A percentile compares a stretch with the other conserved stretches of the same genome.
phyloP scores from a whole-genome alignment of 768 basidiomycete genomes.

The Fibroporia radiculosa region DNA sequence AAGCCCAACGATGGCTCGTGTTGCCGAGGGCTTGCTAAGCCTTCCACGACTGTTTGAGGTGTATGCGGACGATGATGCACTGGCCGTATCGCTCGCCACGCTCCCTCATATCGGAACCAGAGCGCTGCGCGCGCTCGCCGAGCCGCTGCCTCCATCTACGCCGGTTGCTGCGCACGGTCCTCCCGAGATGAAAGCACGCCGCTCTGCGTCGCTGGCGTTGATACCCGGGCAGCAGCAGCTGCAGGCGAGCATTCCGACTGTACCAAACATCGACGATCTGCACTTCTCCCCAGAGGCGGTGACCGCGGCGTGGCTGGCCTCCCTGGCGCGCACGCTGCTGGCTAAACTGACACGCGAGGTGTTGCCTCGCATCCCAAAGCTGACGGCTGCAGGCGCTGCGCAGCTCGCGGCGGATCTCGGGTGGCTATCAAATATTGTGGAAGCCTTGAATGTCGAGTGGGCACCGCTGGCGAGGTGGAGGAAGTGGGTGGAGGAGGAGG shows the following conservation, averaged over 20 bases:
- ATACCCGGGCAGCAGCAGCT: conserved; percentile 18
- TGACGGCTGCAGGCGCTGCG: conserved; percentile 63
- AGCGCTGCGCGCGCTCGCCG: conserved; percentile 38
- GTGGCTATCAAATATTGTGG: conserved; percentile 85
- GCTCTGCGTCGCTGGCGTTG: conserved; percentile 29
- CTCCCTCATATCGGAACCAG: conserved; percentile 64
- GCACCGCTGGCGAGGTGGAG: conserved; percentile 78
- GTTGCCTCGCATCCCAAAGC: conserved; percentile 60
- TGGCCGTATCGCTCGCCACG: conserved; percentile 81
- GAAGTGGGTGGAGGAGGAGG: conserved; percentile 55
- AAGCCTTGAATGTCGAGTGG: conserved; percentile 84
- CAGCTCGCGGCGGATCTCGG: conserved; percentile 85
- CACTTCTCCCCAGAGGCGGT: conserved; percentile 68
- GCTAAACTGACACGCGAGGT: conserved; percentile 61
- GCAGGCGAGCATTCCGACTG: background rate
- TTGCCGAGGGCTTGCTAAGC: conserved; percentile 92
- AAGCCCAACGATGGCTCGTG: conserved; percentile 78
- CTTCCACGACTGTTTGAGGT: conserved; percentile 91
- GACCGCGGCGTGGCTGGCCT: conserved; percentile 86
- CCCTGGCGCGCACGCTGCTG: conserved; percentile 77
- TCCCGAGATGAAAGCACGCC: conserved; percentile 17
- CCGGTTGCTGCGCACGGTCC: conserved; percentile 7
- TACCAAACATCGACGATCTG: background rate
- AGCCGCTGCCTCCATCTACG: conserved; percentile 27
- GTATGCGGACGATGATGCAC: conserved; percentile 86